Evolutionary conservation across 305 asterid genomes (phyloP).

Genomic region (Plantago rigida): DNA sequence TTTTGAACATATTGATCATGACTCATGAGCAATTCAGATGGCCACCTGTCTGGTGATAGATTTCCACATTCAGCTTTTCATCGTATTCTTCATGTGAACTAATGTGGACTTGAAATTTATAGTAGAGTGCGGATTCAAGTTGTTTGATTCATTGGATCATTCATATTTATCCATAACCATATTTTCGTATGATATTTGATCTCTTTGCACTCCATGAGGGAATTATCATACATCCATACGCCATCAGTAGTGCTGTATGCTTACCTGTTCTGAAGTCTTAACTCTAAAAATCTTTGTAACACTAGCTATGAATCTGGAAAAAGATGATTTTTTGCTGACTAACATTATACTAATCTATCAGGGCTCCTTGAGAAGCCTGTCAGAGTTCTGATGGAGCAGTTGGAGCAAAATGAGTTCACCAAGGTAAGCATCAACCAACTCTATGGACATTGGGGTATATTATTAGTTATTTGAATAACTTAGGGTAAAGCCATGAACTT

Average conservation of each 20-base stretch:
- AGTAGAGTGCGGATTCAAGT: too few relatives aligned
- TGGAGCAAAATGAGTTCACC: conserved; percentile 59
- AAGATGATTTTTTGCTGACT: neutral
- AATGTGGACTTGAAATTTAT: too few relatives aligned
- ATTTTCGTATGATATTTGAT: too few relatives aligned
- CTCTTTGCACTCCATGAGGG: too few relatives aligned
- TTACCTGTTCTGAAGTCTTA: too few relatives aligned
- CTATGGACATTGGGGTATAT: conserved; percentile 5
- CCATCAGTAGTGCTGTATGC: too few relatives aligned
- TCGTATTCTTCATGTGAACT: neutral
- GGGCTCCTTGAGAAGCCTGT: conserved; percentile 77
- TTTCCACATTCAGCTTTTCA: neutral
- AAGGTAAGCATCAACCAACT: conserved; percentile 44
- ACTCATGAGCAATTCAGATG: neutral
- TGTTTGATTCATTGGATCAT: too few relatives aligned
- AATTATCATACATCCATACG: too few relatives aligned
- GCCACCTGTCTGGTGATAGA: neutral
- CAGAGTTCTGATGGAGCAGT: conserved; percentile 65
- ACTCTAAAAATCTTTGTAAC: too few relatives aligned
- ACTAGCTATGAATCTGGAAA: conserved; percentile 9
- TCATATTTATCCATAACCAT: too few relatives aligned
- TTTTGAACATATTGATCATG: neutral
- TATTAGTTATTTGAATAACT: neutral
- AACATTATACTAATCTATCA: conserved; percentile 27
- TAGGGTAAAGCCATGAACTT: neutral